Evolutionary conservation across 768 basidiomycete genomes (phyloP).

Genomic region (Suillus decipiens): DNA sequence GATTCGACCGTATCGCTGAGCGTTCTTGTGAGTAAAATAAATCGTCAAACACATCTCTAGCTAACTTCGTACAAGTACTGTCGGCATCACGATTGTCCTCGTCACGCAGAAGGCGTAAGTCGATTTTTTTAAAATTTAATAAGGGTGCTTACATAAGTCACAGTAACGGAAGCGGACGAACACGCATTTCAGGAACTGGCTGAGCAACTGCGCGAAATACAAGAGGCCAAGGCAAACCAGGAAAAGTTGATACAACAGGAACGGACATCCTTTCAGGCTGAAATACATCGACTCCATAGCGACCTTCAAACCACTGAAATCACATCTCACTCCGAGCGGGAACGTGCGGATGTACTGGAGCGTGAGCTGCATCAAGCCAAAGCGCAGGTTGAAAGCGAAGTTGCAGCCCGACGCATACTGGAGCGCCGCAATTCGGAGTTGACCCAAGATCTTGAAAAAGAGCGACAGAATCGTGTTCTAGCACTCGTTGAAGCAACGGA

Average conservation of each 20-base stretch:
- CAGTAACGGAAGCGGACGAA: constrained; percentile 76
- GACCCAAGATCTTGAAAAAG: constrained; percentile 53
- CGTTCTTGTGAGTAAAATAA: constrained; percentile 61
- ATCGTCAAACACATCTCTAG: constrained; percentile 2
- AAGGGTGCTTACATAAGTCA: constrained; percentile 11
- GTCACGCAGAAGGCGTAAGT: constrained; percentile 74
- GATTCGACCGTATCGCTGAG: constrained; percentile 87
- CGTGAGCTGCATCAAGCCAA: constrained; percentile 64
- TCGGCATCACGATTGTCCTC: constrained; percentile 71
- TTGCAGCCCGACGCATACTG: constrained; percentile 57
- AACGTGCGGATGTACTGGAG: constrained; percentile 57
- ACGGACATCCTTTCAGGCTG: constrained; percentile 52
- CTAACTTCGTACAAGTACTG: constrained; percentile 50
- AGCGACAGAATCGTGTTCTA: constrained; percentile 51
- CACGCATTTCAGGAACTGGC: constrained; percentile 72
- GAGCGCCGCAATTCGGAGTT: constrained; percentile 67
- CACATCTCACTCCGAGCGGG: constrained; percentile 44
- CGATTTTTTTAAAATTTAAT: constrained; percentile 1
- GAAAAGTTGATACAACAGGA: constrained; percentile 63
- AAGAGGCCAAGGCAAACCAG: constrained; percentile 56
- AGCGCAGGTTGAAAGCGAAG: constrained; percentile 64
- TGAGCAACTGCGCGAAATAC: constrained; percentile 61
- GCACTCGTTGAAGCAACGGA: constrained; percentile 72
- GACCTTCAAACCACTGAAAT: constrained; percentile 44
- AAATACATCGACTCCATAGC: constrained; percentile 55